A percentile compares a stretch with the other conserved stretches of the same genome.
Conservation (phyloP, 768 basidiomycete species). For the Paxillus rubicundulus region DNA sequence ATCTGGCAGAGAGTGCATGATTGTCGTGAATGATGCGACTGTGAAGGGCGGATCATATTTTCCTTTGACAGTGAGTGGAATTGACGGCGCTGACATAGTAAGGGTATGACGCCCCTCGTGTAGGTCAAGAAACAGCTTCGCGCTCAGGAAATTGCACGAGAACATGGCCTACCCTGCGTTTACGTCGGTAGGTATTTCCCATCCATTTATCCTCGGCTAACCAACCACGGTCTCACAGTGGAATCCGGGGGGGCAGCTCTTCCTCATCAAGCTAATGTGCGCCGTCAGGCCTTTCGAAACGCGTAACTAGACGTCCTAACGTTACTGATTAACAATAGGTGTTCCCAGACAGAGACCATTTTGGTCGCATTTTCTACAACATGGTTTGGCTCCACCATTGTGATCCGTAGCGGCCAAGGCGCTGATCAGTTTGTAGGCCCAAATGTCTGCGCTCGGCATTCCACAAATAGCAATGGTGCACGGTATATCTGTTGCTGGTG, state of each 20-base stretch:
- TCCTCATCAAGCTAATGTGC: conserved; percentile 84
- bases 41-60: conserved; percentile 94
- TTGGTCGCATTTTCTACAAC: conserved; percentile 96
- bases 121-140: conserved; percentile 94
- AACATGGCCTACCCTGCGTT: conserved; percentile 86
- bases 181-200: conserved; percentile 68
- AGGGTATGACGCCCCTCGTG: background rate
- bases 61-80: conserved; percentile 65
- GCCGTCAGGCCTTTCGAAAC: conserved; percentile 2
- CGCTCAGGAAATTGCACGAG: conserved; percentile 91
- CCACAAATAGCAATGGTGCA: conserved; percentile 93
- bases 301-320: conserved; percentile 1
- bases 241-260: conserved; percentile 94
- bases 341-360: conserved; percentile 94
- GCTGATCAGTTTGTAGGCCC: conserved; percentile 52
- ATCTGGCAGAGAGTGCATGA: conserved; percentile 77
- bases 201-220: conserved; percentile 3
- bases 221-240: conserved; percentile 44
- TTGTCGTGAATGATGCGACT: conserved; percentile 93
- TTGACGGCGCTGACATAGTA: background rate
- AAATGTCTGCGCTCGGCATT: conserved; percentile 89
- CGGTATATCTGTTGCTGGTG: conserved; percentile 89
- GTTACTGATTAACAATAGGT: conserved; percentile 39
- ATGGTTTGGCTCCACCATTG: conserved; percentile 55
- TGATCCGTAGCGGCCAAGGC: background rate